Base-by-base conservation (phyloP, 2,329 filamentous ascomycete genomes). In the Escovopsis weberi region DNA sequence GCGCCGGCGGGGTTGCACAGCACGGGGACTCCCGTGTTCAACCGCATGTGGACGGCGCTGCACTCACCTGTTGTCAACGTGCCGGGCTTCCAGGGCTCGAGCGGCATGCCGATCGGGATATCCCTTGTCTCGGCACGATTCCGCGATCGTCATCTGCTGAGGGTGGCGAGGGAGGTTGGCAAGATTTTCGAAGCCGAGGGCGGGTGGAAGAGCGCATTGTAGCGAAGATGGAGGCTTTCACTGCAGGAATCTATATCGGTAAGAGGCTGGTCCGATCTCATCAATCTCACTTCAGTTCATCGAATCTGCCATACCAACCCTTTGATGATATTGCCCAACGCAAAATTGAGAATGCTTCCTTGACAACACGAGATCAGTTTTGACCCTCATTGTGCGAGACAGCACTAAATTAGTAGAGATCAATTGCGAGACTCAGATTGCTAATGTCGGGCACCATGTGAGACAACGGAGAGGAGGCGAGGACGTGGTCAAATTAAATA, bases 41-140 rank as follows among this genome's bases (percentile, higher is more conserved):
- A 69, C 48, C 51, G 54, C 12, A 65, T 67, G 1, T 74, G 71
- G 72, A 74, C 72, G 23, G 70, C 61, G 10, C 57, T 82, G 12
- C 78, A 82, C 47, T 70, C 66, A 1, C 78, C 78, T 0, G 73
- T 76, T 0, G 57, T 81, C n/a, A 81, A 82, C 45, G 55, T 82
- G 0, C 76, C 77, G 0, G 78, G 76, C 0, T 81, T 82, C 48
- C 57, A 63, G 32, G 77, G 78, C 23, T 40, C 47, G 2, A 53
- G 56, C n/a, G 57, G 53, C 15, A 62, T 82, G 64, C 79, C 78
- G 0, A 66, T 82, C 33, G 78, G 79, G 0, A 45, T 78, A 12
- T 72, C 69, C 0, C 55, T 77, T 1, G 66, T 76, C 0, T 64
- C 65, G 1, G 59, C 66, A 2, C 56, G 71, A 6, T 74, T 67